Evolutionary conservation across 2,329 filamentous ascomycete species (phyloP).

Genomic region (Trichoderma sp.): DNA sequence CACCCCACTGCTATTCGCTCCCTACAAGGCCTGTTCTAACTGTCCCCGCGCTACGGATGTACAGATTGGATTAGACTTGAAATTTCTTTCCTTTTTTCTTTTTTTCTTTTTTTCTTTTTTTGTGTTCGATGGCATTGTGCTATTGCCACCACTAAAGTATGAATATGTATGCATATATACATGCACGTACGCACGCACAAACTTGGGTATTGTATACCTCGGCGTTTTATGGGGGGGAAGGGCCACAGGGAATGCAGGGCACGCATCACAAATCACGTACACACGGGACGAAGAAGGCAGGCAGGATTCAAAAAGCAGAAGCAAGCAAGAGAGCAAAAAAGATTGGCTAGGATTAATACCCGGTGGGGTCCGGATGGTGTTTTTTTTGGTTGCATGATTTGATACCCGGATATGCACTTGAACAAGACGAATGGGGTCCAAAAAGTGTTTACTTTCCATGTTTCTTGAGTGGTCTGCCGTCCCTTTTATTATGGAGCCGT

Average conservation of each 20-base stretch:
- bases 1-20: neutral
- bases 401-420: constrained; percentile 18
- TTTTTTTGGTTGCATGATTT: constrained; percentile 19
- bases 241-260: constrained; percentile 7
- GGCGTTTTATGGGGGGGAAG: constrained; percentile 8
- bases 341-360: constrained; percentile 8
- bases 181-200: neutral
- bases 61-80: neutral
- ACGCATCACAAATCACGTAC: constrained; percentile 15
- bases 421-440: constrained; percentile 15
- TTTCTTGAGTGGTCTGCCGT: constrained; percentile 6
- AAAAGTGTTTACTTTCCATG: constrained; percentile 3
- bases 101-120: constrained; percentile 17
- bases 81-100: constrained; percentile 16
- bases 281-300: constrained; percentile 13
- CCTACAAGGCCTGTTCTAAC: constrained; percentile 7
- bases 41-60: neutral
- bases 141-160: constrained; percentile 22
- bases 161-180: constrained; percentile 3
- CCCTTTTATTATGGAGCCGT: constrained; percentile 12
- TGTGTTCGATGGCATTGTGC: constrained; percentile 4
- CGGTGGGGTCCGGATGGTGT: constrained; percentile 7
- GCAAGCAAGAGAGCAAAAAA: neutral
- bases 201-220: constrained; percentile 5
- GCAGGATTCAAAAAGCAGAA: constrained; percentile 8